A percentile compares a stretch with the other conserved stretches of the same genome.
Evolutionary conservation across 73 alveolate species (phyloP).

Genomic region (Durusdinium trenchii): DNA sequence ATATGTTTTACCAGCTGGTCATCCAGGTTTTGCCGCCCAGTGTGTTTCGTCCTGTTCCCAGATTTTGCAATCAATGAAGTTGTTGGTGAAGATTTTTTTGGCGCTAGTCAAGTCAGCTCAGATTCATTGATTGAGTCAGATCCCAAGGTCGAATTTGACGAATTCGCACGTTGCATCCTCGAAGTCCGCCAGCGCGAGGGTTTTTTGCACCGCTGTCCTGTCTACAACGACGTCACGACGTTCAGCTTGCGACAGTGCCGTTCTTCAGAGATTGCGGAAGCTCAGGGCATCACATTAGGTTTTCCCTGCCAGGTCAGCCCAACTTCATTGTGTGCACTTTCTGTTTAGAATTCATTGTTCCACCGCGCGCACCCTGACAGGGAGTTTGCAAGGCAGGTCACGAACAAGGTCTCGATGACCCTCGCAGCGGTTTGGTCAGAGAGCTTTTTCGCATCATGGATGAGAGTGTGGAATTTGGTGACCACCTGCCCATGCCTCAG

Average conservation of each 20-base stretch:
- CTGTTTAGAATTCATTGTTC: neutral
- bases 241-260: neutral
- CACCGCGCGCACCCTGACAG: neutral
- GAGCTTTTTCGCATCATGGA: neutral
- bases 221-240: neutral
- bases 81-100: too few relatives aligned
- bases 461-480: neutral
- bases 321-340: neutral
- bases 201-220: neutral
- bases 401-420: neutral
- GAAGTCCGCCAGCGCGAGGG: neutral
- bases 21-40: neutral
- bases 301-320: constrained; percentile 27
- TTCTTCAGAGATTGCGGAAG: neutral
- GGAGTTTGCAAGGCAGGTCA: neutral
- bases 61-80: neutral
- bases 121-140: neutral
- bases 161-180: neutral
- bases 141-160: neutral
- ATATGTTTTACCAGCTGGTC: too few relatives aligned
- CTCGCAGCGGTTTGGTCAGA: neutral
- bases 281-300: neutral
- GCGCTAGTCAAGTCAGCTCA: too few relatives aligned
- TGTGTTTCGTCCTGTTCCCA: neutral
- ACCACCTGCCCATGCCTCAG: neutral